Evolutionary conservation across 805 yeast species (phyloP).

Genomic region (Kuraishia ogatae): DNA sequence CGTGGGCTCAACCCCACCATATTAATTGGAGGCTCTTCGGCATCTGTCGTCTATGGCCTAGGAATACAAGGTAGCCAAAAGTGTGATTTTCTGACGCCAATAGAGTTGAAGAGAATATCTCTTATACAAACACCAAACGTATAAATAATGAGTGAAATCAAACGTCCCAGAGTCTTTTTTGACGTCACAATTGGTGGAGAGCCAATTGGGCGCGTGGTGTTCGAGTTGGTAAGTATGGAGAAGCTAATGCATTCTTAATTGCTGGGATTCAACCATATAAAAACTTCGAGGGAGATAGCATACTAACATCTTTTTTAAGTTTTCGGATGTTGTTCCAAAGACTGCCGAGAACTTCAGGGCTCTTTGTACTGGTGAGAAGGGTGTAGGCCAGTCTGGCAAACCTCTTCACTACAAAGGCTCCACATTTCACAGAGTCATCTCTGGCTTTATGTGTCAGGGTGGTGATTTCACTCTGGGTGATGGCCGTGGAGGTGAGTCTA

Average conservation of each 20-base stretch:
- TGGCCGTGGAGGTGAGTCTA: constrained; percentile 79
- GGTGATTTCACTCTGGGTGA: constrained; percentile 76
- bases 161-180: constrained; percentile 46
- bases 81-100: too few relatives aligned
- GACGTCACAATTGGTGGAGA: constrained; percentile 71
- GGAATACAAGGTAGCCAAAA: neutral
- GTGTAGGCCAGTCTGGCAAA: constrained; percentile 49
- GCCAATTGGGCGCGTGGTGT: constrained; percentile 66
- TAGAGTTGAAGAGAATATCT: neutral
- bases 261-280: too few relatives aligned
- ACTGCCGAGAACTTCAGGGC: constrained; percentile 89
- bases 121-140: neutral
- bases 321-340: constrained; percentile 68
- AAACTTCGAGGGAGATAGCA: neutral
- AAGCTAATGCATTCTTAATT: neutral
- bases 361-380: constrained; percentile 84
- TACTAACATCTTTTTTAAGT: constrained; percentile 11
- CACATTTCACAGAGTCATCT: constrained; percentile 88
- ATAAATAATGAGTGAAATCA: neutral
- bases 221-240: constrained; percentile 45
- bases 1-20: neutral
- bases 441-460: constrained; percentile 88
- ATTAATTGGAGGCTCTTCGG: neutral
- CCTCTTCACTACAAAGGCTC: constrained; percentile 74
- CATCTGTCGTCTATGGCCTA: neutral